Base-by-base conservation (phyloP, 2,329 filamentous ascomycete genomes). In the Harringtonia lauricola region DNA sequence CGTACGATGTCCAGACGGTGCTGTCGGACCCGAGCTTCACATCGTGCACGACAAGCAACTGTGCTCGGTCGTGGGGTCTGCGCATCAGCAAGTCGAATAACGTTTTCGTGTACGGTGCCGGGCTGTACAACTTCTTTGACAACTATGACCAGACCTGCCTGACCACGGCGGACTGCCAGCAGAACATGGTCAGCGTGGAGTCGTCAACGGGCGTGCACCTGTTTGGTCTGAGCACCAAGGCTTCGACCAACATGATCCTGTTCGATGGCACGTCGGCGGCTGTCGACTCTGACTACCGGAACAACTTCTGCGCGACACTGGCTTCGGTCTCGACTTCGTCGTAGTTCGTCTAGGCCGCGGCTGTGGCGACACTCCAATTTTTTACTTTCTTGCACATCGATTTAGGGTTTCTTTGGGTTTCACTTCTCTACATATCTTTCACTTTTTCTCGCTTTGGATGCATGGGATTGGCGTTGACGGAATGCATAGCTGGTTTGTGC, bases 81-180 rank as follows among this genome's bases (percentile, higher is more conserved):
- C 81, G 84, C 21, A 69, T 87, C 34, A 64, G 76, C 44, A 72
- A 82, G 60, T 86, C 81, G 3, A 70, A 68, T 10, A 74, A 86
- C 48, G 59, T 88, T 17, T 76, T 74, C 56, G 64, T 88, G 54
- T 86, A 81, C 56, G 84, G 85, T 37, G 81, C 76, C 6, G 85
- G 85, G 22, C 64, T 89, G 47, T 90, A 90, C 71, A 81, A 74
- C 51, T 90, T 90, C 74, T 90, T 87, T 57, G 76, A 90, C 60
- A 86, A 88, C 69, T 90, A 90, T 63, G 67, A 64, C 31, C 82
- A 88, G 62, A 68, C 70, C 17, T 92, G 86, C 54, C 71, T 89
- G 15, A 60, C 63, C 31, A 70, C 70, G 10, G 73, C 84, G 58
- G 76, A 73, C 51, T 92, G 86, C 66, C 86, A 90, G 63, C 70